Evolutionary conservation across 1,284 basidiomycete species (phyloP), one percentile per base, ranked within the genome.

Genomic region (Cutaneotrichosporon arboriforme): DNA sequence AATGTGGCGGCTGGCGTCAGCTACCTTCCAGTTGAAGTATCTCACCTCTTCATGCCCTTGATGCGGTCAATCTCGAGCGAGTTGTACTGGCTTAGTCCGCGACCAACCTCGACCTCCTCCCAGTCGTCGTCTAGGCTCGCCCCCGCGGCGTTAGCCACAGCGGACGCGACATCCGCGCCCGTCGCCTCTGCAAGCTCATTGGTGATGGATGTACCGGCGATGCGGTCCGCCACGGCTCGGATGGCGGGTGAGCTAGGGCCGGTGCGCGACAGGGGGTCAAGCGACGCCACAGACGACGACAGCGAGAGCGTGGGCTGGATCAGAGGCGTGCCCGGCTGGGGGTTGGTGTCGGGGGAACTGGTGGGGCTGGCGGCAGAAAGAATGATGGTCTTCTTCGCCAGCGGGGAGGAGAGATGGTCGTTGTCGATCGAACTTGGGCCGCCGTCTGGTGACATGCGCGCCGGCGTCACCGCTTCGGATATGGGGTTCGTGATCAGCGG

Each of bases 51-150:
- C 65, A 88, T 70, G 1, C 94, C 93, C 71, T 90, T 93, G 56
- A 97, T 86, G 56, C 85, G 81, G 52, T 83, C 80, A 59, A 97
- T 92, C 73, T 97, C 93, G 40, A 84, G 85, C 40, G 88, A 94
- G 68, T 96, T 97, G 70, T 97, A 98, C 75, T 94, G 97, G 10
- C 90, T 90, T 41, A 97, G 77, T 0, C 94, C 96, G 40, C 93
- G 82, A 0, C 93, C 96, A 23, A 98, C 88, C 70, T 97, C 93
- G 40, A 89, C 77, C 23, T 90, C 78, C 62, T 94, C 88, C 78
- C 84, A 85, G 17, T 78, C 81, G 37, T 84, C 84, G 1, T 43
- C 34, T n/a, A n/a, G 10, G 8, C 18, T 13, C 20, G 38, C 35
- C 7, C 39, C 46, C 8, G 35, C 23, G 2, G 46, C 35, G 0